A percentile compares a stretch with the other conserved stretches of the same genome.
Conservation (phyloP, 805 yeast species). For the Candida coquimbonensis region DNA sequence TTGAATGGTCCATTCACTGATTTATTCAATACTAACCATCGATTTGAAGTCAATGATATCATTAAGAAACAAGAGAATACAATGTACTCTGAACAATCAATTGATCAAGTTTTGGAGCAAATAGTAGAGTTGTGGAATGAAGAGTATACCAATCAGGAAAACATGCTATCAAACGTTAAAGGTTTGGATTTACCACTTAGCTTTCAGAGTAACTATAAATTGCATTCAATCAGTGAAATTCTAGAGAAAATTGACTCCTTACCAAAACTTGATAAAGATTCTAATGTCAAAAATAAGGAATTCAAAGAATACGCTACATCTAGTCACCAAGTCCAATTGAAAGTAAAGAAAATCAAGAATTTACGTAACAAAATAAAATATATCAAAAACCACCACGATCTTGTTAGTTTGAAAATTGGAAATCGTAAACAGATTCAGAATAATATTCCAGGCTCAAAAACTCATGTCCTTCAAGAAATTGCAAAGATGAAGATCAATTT, state of each 20-base stretch:
- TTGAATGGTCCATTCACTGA: no score
- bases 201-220: conserved; percentile 12
- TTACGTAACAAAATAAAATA: conserved; percentile 6
- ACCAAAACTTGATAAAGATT: conserved; percentile 10
- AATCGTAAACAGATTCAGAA: not conserved
- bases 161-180: conserved; percentile 3
- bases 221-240: conserved; percentile 14
- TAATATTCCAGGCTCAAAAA: not conserved
- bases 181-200: conserved; percentile 12
- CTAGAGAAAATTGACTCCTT: conserved; percentile 12
- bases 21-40: no score
- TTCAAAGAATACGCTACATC: conserved; percentile 2
- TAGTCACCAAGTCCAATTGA: not conserved
- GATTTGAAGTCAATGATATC: conserved; percentile 10
- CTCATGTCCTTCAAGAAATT: not conserved
- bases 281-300: not conserved
- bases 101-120: conserved; percentile 17
- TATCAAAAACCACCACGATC: conserved; percentile 4
- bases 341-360: conserved; percentile 3
- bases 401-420: conserved; percentile 2
- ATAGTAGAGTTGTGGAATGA: conserved; percentile 12
- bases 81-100: conserved; percentile 18
- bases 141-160: conserved; percentile 1
- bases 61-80: conserved; percentile 5
- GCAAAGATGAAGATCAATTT: conserved; percentile 9